Base-by-base conservation (phyloP, 192 early-diverging fungal species). In the Coemansia sp. region DNA sequence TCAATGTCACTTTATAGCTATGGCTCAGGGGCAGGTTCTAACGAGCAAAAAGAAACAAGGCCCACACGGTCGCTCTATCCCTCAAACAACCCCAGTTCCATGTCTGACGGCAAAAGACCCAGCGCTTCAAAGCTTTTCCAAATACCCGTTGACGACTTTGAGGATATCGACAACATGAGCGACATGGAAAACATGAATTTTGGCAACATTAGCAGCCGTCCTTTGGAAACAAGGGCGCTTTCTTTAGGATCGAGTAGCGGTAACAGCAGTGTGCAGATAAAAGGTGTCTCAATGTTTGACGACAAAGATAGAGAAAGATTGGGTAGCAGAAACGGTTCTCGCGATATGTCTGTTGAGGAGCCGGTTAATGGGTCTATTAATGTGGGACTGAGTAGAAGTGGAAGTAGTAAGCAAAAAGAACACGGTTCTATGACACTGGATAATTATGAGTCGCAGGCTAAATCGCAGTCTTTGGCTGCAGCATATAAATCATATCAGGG, bases 151-250 rank as follows among this genome's bases (percentile, higher is more conserved):
- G 79, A 77, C 33, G 75, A 76, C 43, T 56, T 68, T 55, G 71
- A 77, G 33, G 71, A 76, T 43, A 43, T 67, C 8, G 69, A 67
- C 58, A 68, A 53, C 33, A 66, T 80, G 57, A 76, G 79, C 68
- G 79, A 82, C 56, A 33, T 81, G 33, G 79, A 81, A n/a, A 66
- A 76, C 68, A 75, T 73, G 54, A 67, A 73, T 41, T 73, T 68
- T 56, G 63, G 45, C 51, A 70, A 56, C 18, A 35, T 39, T n/a
- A n/a, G n/a, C 63, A 51, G 65, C 51, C 67, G 34, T 39, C 22
- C 35, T 11, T 18, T 17, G 52, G 35, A 48, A 38, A 45, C 60
- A 36, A 58, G 34, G 12, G 33, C 56, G 34, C 38, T 20, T 9
- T 39, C 60, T 2, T 20, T 36, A 8, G 20, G 20, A 9, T 45